Evolutionary conservation across 345 rosid genomes (phyloP).

Genomic region (Laguncularia racemosa): DNA sequence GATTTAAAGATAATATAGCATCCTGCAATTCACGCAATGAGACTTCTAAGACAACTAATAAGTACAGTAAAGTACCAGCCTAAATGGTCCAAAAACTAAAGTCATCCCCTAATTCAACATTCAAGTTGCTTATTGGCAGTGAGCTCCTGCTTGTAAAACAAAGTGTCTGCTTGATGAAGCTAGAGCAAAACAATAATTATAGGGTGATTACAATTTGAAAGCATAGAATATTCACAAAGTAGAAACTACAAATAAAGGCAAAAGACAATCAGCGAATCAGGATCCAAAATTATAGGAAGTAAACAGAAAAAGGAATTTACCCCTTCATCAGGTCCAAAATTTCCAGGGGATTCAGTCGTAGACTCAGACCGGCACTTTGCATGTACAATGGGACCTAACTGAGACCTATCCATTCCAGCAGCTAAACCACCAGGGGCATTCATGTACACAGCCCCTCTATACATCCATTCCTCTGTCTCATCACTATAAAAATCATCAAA

Average conservation of each 20-base stretch:
- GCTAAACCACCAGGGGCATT: slow-evolving; percentile 60
- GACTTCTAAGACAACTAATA: too few species aligned
- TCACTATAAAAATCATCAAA: slow-evolving; percentile 98
- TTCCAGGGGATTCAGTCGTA: slow-evolving; percentile 44
- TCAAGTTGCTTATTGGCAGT: too few species aligned
- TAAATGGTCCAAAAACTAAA: too few species aligned
- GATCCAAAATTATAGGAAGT: slow-evolving; percentile 1
- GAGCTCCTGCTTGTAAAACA: too few species aligned
- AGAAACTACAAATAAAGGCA: neutral
- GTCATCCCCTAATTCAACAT: too few species aligned
- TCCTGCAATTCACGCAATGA: too few species aligned
- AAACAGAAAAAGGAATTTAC: slow-evolving; percentile 27
- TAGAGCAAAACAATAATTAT: too few species aligned
- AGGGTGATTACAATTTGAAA: too few species aligned
- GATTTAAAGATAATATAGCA: too few species aligned
- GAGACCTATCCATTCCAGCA: slow-evolving; percentile 65
- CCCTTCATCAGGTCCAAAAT: slow-evolving; percentile 40
- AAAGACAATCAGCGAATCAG: neutral
- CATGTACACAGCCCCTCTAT: slow-evolving; percentile 93
- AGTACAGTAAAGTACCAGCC: too few species aligned
- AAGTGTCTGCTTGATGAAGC: too few species aligned
- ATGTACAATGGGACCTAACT: slow-evolving; percentile 95
- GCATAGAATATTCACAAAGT: neutral
- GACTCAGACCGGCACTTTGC: slow-evolving; percentile 96
- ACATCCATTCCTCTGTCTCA: slow-evolving; percentile 99